Conservation (phyloP, 352 stramenopile species). For the Thalassiosira mediterranea region DNA sequence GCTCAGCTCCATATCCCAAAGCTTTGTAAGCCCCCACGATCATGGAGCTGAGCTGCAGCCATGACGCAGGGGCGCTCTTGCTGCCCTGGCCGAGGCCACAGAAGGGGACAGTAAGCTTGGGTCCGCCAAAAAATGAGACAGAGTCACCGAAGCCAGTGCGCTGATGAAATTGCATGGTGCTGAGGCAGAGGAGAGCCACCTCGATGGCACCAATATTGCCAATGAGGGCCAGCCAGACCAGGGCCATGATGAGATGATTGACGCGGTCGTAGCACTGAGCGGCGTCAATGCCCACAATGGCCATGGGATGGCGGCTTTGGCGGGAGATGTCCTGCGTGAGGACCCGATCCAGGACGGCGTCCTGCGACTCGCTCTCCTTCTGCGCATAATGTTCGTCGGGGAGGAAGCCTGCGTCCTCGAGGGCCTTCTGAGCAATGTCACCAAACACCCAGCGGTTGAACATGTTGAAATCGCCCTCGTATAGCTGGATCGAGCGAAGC, state of each 20-base stretch:
- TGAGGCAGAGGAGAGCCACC: background rate
- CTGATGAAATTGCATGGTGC: slow-evolving; percentile 23
- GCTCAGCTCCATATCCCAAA: slow-evolving; percentile 1
- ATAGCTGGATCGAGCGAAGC: slow-evolving; percentile 8
- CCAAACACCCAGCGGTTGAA: slow-evolving; percentile 1
- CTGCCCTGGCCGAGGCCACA: slow-evolving; percentile 21
- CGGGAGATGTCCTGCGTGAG: slow-evolving; percentile 16
- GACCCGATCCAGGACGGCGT: background rate
- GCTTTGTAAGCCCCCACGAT: slow-evolving; percentile 4
- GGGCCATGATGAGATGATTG: slow-evolving; percentile 2
- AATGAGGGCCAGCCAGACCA: background rate
- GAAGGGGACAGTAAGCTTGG: background rate
- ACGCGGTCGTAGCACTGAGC: slow-evolving; percentile 28
- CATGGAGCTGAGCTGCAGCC: slow-evolving; percentile 4
- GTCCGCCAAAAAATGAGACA: background rate
- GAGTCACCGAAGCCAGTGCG: slow-evolving; percentile 20
- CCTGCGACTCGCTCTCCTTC: background rate
- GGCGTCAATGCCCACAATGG: slow-evolving; percentile 9
- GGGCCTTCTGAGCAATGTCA: background rate
- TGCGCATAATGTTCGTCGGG: slow-evolving; percentile 1
- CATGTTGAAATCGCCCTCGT: slow-evolving; percentile 24
- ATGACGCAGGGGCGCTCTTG: slow-evolving; percentile 10
- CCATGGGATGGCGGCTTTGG: slow-evolving; percentile 2
- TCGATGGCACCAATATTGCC: background rate
- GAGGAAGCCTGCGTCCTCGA: background rate